Base-by-base conservation (phyloP, 768 basidiomycete genomes). In the Leccinum variicolor region DNA sequence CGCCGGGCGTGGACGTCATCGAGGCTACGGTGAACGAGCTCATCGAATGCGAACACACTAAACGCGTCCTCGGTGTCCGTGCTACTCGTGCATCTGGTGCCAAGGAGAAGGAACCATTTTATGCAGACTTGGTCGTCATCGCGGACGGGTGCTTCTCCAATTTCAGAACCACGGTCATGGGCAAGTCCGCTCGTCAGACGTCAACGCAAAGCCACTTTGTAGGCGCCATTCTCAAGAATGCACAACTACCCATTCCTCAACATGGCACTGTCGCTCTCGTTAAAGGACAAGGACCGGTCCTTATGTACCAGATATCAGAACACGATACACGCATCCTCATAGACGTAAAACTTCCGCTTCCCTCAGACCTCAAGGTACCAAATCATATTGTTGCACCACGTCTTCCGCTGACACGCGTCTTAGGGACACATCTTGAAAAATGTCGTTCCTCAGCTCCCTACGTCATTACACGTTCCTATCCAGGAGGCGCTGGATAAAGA, bases 61-160 rank as follows among this genome's bases (percentile, higher is more conserved):
- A 76, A 11, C 76, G 79, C 8, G 81, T 94, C 7, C 70, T 86
- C 43, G 92, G 92, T 13, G 87, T 92, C 23, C 79, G 77, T 21
- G 84, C 86, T 36, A 82, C 82, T 46, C 78, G 77, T 56, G 50
- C 66, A 10, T 62, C 72, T 56, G 59, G 53, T 50, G 66, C 59
- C 17, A 70, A 72, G 14, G 62, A 59, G 23, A 81, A 83, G 64
- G 79, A 85, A 58, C 67, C 79, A 0, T 86, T 86, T 65, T 80
- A 77, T 57, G 94, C 91, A 0, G 85, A 89, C 62, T 72, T 99
- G 52, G 90, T 93, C 47, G 75, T 98, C 68, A 75, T 98, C 57
- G 94, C 95, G 4, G 96, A 99, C 69, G 96, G 96, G 0, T 97
- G 93, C 72, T 92, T 92, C 74, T 95, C 92, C 4, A 97, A 95